Base-by-base conservation (phyloP, 1,284 basidiomycete genomes). In the Microbotryomycetes sp. region DNA sequence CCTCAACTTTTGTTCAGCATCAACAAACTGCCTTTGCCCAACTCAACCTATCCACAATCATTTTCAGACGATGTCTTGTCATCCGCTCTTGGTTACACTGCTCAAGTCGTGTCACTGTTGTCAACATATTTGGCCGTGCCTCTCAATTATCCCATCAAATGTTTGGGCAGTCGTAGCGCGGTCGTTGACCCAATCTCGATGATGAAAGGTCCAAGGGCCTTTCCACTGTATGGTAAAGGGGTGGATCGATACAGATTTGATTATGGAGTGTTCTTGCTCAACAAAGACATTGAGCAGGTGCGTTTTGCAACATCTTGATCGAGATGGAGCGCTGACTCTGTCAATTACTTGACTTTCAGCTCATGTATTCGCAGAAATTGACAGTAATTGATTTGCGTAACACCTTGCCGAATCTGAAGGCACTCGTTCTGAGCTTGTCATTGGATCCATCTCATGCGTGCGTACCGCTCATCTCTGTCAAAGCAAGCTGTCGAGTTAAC, bases 191-290 rank as follows among this genome's bases (percentile, higher is more conserved):
- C 86, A 14, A 92, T 96, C 58, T 91, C 88, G 59, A 86, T 87
- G 6, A 94, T 97, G 87, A 86, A 92, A 67, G 92, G 93, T 2
- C 89, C 92, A 15, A 80, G 92, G 74, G 88, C 90, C 89, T 97
- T 96, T 75, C 93, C 94, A 12, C 79, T 99, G 36, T 97, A 92
- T 74, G 87, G 88, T 0, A 89, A 85, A 76, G 92, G 92, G 12
- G 92, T 97, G 59, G 96, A 98, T 75, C 86, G 86, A 47, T 97
- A 97, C 77, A 82, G 96, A 29, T 99, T 96, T 75, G 94, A 98
- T 75, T 99, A 98, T 77, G 96, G 87, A 9, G 92, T 97, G 4
- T 98, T 96, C 74, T 77, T 98, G 52, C 80, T 98, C 45, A 98
- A 98, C 80, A 99, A 98, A 78, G 82, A 99, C 75, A 92, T 98